Percentiles rank a stretch among this genome's conserved stretches.
phyloP scores from a whole-genome alignment of 257 asterid species.

The Leonotis leonurus region DNA sequence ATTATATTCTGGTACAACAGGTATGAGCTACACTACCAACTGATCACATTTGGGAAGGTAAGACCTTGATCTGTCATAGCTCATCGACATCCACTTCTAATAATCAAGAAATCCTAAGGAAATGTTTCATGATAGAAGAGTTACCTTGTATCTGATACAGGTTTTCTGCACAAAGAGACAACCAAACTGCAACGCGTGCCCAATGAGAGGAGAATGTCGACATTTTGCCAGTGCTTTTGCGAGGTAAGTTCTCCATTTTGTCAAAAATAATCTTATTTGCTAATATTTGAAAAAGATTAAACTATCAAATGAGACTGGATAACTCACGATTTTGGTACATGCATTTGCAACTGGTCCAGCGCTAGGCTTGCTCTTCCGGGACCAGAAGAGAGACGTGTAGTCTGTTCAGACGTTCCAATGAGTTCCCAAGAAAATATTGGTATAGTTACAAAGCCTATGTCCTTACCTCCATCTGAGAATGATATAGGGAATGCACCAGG shows the following conservation, averaged over 20 bases:
- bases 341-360: constrained; percentile 35
- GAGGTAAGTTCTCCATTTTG: constrained; percentile 42
- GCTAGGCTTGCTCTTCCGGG: constrained; percentile 85
- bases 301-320: background rate
- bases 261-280: constrained; percentile 7
- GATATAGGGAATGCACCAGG: constrained; percentile 25
- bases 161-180: constrained; percentile 92
- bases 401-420: constrained; percentile 18
- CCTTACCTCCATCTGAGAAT: constrained; percentile 41
- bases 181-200: constrained; percentile 92
- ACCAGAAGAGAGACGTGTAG: constrained; percentile 45
- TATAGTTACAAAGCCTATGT: constrained; percentile 26
- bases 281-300: constrained; percentile 4
- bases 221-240: constrained; percentile 95
- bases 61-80: constrained; percentile 6
- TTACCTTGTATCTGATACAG: constrained; percentile 33
- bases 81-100: background rate
- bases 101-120: constrained; percentile 2
- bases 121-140: background rate
- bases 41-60: constrained; percentile 93
- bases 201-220: constrained; percentile 85
- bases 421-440: constrained; percentile 25
- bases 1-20: constrained; percentile 35
- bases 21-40: constrained; percentile 81
- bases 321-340: background rate